These are phyloP conservation scores for Hippophae gyantsensis DNA, from an alignment of 306 rosid genomes.

Conservation along the genomic window DNA sequence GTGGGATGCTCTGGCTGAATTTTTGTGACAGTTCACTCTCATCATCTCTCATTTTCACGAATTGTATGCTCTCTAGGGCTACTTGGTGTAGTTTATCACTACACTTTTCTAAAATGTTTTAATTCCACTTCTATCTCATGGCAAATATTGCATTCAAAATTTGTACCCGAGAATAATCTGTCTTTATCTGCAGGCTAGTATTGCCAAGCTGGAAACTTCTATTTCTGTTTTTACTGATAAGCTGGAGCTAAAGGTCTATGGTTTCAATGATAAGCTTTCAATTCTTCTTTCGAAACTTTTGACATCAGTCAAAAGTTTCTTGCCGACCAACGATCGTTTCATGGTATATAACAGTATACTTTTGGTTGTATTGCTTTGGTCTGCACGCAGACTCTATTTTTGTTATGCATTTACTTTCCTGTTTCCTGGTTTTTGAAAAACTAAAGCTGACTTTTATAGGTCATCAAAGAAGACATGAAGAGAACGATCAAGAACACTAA, in stretches of 20 bases:
- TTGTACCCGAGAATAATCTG: not conserved
- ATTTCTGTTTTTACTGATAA: conserved; percentile 58
- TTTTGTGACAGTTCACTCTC: not conserved
- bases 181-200: conserved; percentile 56
- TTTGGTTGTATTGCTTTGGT: not conserved
- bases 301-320: conserved; percentile 51
- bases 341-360: conserved; percentile 28
- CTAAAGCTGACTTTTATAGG: conserved; percentile 35
- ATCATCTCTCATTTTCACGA: not conserved
- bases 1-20: not conserved
- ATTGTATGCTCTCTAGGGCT: not conserved
- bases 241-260: conserved; percentile 80
- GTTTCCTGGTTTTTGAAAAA: conserved; percentile 21
- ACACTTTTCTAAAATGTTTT: not conserved
- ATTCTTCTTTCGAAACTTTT: conserved; percentile 60
- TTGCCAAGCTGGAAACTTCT: conserved; percentile 94
- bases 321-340: conserved; percentile 67
- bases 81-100: not conserved
- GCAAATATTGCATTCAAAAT: not conserved
- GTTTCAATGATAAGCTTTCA: conserved; percentile 84
- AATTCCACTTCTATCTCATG: not conserved
- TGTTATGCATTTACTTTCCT: conserved; percentile 4
- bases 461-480: conserved; percentile 72
- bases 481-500: conserved; percentile 70
- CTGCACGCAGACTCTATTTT: not conserved